These are phyloP conservation scores for Alternaria sp. DNA, from an alignment of 2,329 filamentous ascomycete species.

Conservation along the genomic window DNA sequence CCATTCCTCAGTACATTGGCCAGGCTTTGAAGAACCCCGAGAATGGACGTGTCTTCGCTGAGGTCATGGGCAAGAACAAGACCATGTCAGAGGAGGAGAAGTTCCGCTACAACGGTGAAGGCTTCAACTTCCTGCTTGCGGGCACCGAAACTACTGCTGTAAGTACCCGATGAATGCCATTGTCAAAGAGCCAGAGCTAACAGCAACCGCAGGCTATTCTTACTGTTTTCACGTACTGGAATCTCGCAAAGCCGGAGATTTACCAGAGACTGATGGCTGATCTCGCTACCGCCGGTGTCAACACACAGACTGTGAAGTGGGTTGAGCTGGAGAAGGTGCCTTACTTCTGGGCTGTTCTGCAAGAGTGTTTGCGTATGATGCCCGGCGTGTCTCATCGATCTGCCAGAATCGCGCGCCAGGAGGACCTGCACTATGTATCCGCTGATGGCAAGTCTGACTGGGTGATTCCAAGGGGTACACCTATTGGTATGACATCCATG, in stretches of 20 bases:
- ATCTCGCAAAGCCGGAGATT: conserved; percentile 39
- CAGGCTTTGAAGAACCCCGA: conserved; percentile 31
- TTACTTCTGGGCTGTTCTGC: conserved; percentile 42
- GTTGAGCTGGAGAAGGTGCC: conserved; percentile 38
- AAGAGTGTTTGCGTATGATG: conserved; percentile 47
- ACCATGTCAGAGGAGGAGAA: conserved; percentile 30
- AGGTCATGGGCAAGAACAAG: conserved; percentile 27
- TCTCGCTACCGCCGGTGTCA: conserved; percentile 21
- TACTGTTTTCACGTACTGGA: conserved; percentile 41
- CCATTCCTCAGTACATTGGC: conserved; percentile 30
- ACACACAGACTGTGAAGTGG: conserved; percentile 22
- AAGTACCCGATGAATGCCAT: background rate
- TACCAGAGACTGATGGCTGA: conserved; percentile 30
- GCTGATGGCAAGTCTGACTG: conserved; percentile 28
- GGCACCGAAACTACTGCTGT: conserved; percentile 37
- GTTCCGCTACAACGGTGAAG: conserved; percentile 31
- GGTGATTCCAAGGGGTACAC: conserved; percentile 34
- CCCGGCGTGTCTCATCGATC: conserved; percentile 35
- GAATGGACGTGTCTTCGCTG: conserved; percentile 33
- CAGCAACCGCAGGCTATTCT: conserved; percentile 34
- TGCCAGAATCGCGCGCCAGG: conserved; percentile 24
- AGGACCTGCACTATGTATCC: conserved; percentile 29
- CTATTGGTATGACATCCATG: conserved; percentile 38
- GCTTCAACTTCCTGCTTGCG: conserved; percentile 34
- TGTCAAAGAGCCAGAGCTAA: conserved; percentile 10